Evolutionary conservation across 345 rosid genomes (phyloP).

Genomic region (Eutrema yunnanense): DNA sequence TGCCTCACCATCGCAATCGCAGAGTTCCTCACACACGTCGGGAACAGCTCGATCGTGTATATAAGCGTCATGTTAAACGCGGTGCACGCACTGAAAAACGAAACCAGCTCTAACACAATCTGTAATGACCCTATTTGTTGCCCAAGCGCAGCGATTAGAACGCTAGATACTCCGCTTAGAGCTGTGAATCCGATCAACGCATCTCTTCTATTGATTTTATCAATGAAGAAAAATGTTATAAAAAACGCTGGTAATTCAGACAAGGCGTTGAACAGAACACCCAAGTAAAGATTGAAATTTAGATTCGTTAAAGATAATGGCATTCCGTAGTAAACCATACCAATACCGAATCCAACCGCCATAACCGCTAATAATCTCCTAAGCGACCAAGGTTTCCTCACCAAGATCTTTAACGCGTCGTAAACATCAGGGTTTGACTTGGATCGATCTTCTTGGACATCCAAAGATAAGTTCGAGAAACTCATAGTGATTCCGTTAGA

Average conservation of each 20-base stretch:
- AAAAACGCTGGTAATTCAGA: slow-evolving; percentile 55
- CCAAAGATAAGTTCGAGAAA: slow-evolving; percentile 30
- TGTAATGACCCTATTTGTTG: slow-evolving; percentile 22
- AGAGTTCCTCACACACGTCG: slow-evolving; percentile 56
- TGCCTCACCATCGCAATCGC: slow-evolving; percentile 55
- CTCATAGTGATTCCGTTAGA: slow-evolving; percentile 20
- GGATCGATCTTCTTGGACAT: slow-evolving; percentile 24
- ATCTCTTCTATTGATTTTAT: slow-evolving; percentile 35
- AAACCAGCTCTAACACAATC: slow-evolving; percentile 48
- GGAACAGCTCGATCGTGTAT: slow-evolving; percentile 52
- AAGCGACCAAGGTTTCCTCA: slow-evolving; percentile 44
- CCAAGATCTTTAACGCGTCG: slow-evolving; percentile 41
- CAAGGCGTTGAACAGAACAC: slow-evolving; percentile 53
- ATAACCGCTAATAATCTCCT: slow-evolving; percentile 31
- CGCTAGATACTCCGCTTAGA: slow-evolving; percentile 38
- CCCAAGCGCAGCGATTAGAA: slow-evolving; percentile 18
- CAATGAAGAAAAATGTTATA: slow-evolving; percentile 38
- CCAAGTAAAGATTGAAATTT: slow-evolving; percentile 50
- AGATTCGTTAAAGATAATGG: slow-evolving; percentile 49
- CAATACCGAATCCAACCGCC: slow-evolving; percentile 47
- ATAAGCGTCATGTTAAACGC: slow-evolving; percentile 37
- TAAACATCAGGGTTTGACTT: slow-evolving; percentile 31
- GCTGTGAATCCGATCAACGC: slow-evolving; percentile 40
- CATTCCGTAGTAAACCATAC: slow-evolving; percentile 68
- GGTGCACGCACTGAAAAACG: slow-evolving; percentile 49